Base-by-base conservation (phyloP, 371 early-diverging fungal genomes). In the Mucor lusitanicus region DNA sequence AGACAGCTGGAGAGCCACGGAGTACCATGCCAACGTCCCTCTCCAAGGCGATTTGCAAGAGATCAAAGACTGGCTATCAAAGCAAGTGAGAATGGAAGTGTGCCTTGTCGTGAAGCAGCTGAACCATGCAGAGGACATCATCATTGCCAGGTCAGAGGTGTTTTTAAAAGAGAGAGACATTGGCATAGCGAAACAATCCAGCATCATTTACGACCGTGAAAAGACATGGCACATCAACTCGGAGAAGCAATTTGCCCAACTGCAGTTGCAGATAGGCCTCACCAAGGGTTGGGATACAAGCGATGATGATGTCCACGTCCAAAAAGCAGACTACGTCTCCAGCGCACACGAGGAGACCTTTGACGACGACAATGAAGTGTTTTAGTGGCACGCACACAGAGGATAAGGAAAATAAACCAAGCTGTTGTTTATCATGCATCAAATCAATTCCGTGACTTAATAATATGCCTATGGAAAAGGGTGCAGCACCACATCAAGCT, bases 181-280 rank as follows among this genome's bases (percentile, higher is more conserved):
- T 12, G 68, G 54, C 3, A 25, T 68, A 0, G 12, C 44, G 6
- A 39, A 64, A 17, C 61, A 68, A 53, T 56, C 68, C 0, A 58
- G 35, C 17, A 58, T 72, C 1, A 48, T 72, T 1, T 72, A 63
- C 65, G 72, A 68, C 30, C 17, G 13, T 8, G 40, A 64, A 7
- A 61, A 56, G 53, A 58, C 28, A 42, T 72, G 72, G 72, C 63
- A 72, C 54, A 68, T 65, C 12, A 72, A 72, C 37, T n/a, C 56
- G 17, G 21, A 42, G 15, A 72, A 67, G 21, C 61, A 65, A 44
- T 72, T 68, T 62, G 61, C 72, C 3, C 56, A 64, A 46, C 17
- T 72, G 13, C 61, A 65, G 17, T 35, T 62, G 21, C 59, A 72
- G 44, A 30, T 72, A 61, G 72, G 72, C 39, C 58, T 72, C 23